These are phyloP conservation scores for Diplosphaera chodatii DNA, from an alignment of 139 green algal species.

Conservation along the genomic window DNA sequence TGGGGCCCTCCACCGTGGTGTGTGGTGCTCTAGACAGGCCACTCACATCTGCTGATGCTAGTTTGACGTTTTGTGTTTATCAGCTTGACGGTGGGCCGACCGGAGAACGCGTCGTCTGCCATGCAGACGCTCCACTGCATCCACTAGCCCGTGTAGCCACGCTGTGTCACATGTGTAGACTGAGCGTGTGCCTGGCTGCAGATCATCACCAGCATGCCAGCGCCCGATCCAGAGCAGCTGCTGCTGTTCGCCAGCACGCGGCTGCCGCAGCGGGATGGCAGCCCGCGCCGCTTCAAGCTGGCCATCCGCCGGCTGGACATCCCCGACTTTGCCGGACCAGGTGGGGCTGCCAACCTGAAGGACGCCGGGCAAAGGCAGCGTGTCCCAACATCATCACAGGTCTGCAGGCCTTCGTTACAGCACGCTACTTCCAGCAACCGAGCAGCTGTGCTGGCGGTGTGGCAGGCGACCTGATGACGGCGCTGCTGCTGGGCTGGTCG, in stretches of 20 bases:
- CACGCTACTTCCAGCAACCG: neutral
- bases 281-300: slow-evolving; percentile 11
- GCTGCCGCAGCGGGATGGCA: slow-evolving; percentile 30
- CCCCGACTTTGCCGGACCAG: slow-evolving; percentile 80
- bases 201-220: neutral
- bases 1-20: slow-evolving; percentile 71
- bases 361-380: no score
- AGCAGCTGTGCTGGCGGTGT: neutral
- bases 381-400: neutral
- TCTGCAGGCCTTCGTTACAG: neutral
- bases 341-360: slow-evolving; percentile 21
- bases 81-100: no score
- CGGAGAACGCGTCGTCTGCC: no score
- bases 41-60: neutral
- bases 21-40: slow-evolving; percentile 5
- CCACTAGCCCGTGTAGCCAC: no score
- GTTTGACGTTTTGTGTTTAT: no score
- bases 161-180: no score
- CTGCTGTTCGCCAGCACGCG: slow-evolving; percentile 48
- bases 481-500: slow-evolving; percentile 60
- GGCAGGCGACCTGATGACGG: neutral
- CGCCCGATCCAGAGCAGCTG: neutral
- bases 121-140: no score
- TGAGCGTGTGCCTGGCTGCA: neutral
- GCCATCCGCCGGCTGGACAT: slow-evolving; percentile 41